Evolutionary conservation across 768 basidiomycete genomes (phyloP).

Genomic region (Mycena maculata): DNA sequence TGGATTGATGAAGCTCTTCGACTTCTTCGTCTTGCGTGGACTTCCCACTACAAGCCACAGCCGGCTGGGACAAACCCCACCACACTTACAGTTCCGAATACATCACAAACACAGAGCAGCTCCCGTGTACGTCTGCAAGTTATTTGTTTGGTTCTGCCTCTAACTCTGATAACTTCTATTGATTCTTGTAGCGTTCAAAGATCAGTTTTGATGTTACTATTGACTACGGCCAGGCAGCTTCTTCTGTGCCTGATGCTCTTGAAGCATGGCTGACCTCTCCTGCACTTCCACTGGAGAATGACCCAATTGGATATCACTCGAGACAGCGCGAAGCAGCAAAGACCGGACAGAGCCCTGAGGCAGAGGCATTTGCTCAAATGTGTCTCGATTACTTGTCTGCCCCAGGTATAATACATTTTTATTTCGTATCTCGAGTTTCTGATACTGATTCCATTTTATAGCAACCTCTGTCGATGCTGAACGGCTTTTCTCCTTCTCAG

Average conservation of each 20-base stretch:
- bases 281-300: slow-evolving; percentile 9
- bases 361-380: slow-evolving; percentile 7
- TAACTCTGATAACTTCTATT: slow-evolving; percentile 3
- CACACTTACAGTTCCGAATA: background rate
- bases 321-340: slow-evolving; percentile 8
- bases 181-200: slow-evolving; percentile 5
- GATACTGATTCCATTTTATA: background rate
- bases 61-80: background rate
- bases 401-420: background rate
- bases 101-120: slow-evolving; percentile 1
- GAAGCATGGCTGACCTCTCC: slow-evolving; percentile 6
- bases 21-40: slow-evolving; percentile 9
- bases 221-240: slow-evolving; percentile 4
- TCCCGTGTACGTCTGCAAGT: slow-evolving; percentile 7
- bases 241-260: slow-evolving; percentile 6
- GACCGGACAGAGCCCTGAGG: background rate
- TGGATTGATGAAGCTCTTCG: slow-evolving; percentile 15
- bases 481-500: slow-evolving; percentile 3
- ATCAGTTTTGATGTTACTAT: slow-evolving; percentile 11
- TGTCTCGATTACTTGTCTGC: slow-evolving; percentile 11
- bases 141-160: background rate
- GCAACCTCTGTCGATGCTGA: slow-evolving; percentile 1
- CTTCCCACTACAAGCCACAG: slow-evolving; percentile 8
- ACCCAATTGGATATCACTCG: slow-evolving; percentile 14
- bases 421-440: background rate